Base-by-base conservation (phyloP, 495 filamentous ascomycete species). In the Penicillium silybi region DNA sequence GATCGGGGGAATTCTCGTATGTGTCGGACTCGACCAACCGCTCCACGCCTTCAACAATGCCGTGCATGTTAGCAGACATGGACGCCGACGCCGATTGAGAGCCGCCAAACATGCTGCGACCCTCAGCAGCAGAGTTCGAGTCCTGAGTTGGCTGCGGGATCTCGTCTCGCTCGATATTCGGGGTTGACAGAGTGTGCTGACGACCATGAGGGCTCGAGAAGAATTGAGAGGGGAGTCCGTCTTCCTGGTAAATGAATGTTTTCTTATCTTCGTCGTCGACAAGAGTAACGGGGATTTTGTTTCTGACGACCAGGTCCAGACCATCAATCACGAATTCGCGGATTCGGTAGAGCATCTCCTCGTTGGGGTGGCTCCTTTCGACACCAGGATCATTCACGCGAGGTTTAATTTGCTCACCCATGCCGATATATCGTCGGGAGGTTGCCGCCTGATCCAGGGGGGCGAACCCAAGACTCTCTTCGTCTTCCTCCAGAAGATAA, bases 401-500 rank as follows among this genome's bases (percentile, higher is more conserved):
- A 19, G 80, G 77, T 55, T 86, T 89, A 46, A 69, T 50, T 16
- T 57, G 60, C n/a, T 62, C 66, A 38, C 69, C 66, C 7, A 62
- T 53, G 56, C 63, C 63, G 50, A 78, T 67, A 61, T 81, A 82
- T 55, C 76, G 70, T 26, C 72, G 72, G 44, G 55, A 69, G n/a
- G 76, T 79, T 18, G 72, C 56, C 9, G 78, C 67, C 49, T 77
- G 70, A 19, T 76, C 65, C 18, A 93, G 68, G 5, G 89, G 89
- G 46, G 77, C 72, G 65, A 91, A 90, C n/a, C 85, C 85, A 48
- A 89, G 72, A 16, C 81, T 89, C 29, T 86, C 81, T 54, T 82
- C 83, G 63, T 93, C 88, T 63, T 93, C 89, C 49, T 88, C 83
- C 2, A 93, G 73, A 44, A 91, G 71, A 63, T 92, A 92, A 18